These are phyloP conservation scores for Penicillium sp. DNA, from an alignment of 2,329 filamentous ascomycete species.

Conservation along the genomic window DNA sequence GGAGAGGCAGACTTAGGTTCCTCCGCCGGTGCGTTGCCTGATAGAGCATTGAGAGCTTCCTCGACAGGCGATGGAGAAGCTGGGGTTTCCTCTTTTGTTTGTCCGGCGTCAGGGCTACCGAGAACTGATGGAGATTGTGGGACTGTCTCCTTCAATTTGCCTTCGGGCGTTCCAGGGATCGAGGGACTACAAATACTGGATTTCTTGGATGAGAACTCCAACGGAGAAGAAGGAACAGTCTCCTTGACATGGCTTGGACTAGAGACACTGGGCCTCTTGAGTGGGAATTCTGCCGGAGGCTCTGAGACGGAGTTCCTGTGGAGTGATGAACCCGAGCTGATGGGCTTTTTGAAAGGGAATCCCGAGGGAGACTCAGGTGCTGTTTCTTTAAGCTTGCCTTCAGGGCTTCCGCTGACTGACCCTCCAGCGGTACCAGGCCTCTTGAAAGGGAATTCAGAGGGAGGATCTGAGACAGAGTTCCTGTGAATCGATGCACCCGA, in stretches of 20 bases:
- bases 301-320: background rate
- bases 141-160: background rate
- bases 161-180: background rate
- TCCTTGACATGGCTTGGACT: conserved; percentile 20
- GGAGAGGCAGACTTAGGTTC: background rate
- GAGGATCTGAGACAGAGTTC: background rate
- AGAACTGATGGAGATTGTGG: background rate
- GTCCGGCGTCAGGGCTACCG: background rate
- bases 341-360: background rate
- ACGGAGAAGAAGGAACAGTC: background rate
- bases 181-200: background rate
- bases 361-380: background rate
- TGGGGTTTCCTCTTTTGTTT: background rate
- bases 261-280: background rate
- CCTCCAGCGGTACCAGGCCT: conserved; percentile 19
- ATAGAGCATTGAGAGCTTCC: background rate
- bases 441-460: conserved; percentile 3
- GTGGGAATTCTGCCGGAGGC: conserved; percentile 1
- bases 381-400: background rate
- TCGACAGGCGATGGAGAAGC: conserved; percentile 2
- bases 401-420: background rate
- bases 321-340: background rate
- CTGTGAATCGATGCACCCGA: background rate
- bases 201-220: background rate
- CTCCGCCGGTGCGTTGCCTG: background rate